These are phyloP conservation scores for Camellia sinensis DNA, from an alignment of 148 eudicot genomes.

Conservation along the genomic window DNA sequence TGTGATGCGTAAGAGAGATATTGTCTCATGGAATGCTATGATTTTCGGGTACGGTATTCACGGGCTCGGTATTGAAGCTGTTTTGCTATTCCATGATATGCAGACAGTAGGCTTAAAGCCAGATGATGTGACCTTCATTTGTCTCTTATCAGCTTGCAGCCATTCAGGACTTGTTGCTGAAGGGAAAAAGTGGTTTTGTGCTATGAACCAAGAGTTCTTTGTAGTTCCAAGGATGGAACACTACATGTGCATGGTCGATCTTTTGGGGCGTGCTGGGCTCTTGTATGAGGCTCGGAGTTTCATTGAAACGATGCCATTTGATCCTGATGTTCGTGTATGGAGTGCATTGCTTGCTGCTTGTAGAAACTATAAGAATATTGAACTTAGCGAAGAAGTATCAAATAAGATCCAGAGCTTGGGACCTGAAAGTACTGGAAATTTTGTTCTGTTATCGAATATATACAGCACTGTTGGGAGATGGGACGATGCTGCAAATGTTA, in stretches of 20 bases:
- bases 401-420: constrained; percentile 60
- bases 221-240: constrained; percentile 68
- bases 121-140: constrained; percentile 74
- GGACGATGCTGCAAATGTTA: constrained; percentile 74
- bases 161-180: constrained; percentile 86
- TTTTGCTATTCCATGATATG: constrained; percentile 57
- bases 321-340: constrained; percentile 72
- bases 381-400: constrained; percentile 72
- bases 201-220: constrained; percentile 55
- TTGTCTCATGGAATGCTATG: constrained; percentile 88
- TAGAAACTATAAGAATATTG: constrained; percentile 62
- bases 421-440: constrained; percentile 67
- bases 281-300: constrained; percentile 60
- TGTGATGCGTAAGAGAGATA: constrained; percentile 51
- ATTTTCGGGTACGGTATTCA: constrained; percentile 84
- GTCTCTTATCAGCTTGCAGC: constrained; percentile 79
- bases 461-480: constrained; percentile 77
- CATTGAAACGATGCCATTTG: constrained; percentile 62
- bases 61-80: constrained; percentile 71
- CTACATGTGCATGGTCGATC: constrained; percentile 90
- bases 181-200: constrained; percentile 59
- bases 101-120: constrained; percentile 40
- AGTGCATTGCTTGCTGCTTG: constrained; percentile 75
- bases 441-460: constrained; percentile 77
- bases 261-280: constrained; percentile 87